Base-by-base conservation (phyloP, 441 rosid species). In the Francoa sonchifolia region DNA sequence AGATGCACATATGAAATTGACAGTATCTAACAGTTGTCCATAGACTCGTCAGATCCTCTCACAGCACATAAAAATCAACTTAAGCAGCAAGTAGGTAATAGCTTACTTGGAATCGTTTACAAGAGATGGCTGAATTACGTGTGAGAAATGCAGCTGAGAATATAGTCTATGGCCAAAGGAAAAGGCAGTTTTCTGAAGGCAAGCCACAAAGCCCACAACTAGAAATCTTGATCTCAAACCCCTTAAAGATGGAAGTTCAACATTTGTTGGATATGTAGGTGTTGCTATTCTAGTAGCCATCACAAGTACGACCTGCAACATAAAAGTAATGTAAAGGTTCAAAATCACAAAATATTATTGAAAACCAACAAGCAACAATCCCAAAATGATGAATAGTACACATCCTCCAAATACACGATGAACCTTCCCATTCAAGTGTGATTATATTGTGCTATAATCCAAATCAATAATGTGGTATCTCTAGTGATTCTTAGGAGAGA, bases 81-180 rank as follows among this genome's bases (percentile, higher is more conserved):
- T 6, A 6, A 2, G 28, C 19, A 29, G 7, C 26, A 5, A 11
- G 34, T 19, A 34, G 3, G 22, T 31, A 15, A 19, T 9, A 13
- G 47, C 68, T 48, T 54, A 56, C 86, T 70, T 69, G 54, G 52
- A 66, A 44, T 57, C 53, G 47, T 58, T 55, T 48, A 50, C 39
- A 15, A 36, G 46, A 8, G 14, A 34, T 38, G 75, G 67, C 50
- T 45, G 68, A n/a, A 58, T 29, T 26, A 57, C 66, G 37, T 38
- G 68, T 43, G 55, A 42, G 39, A 45, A 47, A 48, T 45, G 59
- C 28, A 58, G 48, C 32, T 26, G 44, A 12, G 74, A 57, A 62
- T 20, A 50, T 12, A 52, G 53, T 42, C 62, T 66, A 57, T 32
- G 63, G 54, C 66, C 57, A 40, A 65, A 60, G 22, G 62, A 38